These are phyloP conservation scores for Aspergillus glaucus DNA, from an alignment of 2,329 filamentous ascomycete species.

Conservation along the genomic window DNA sequence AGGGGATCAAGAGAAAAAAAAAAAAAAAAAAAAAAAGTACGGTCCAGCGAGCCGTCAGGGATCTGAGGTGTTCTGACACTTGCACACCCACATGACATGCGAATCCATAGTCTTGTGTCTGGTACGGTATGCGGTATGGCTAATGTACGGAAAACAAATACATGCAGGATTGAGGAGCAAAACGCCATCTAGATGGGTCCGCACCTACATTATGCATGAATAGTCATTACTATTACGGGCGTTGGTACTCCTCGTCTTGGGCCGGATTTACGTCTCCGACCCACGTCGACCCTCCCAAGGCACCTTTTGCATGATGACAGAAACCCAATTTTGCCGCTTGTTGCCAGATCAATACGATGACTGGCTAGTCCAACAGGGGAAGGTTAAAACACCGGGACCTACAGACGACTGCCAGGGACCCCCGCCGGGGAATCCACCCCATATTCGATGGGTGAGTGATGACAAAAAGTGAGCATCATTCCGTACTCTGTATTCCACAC, in stretches of 20 bases:
- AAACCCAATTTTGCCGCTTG: background rate
- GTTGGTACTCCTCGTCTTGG: background rate
- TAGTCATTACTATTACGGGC: constrained; percentile 8
- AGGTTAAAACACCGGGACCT: background rate
- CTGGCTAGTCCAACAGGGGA: background rate
- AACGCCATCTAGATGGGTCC: constrained; percentile 3
- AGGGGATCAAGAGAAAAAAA: background rate
- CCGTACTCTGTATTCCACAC: background rate
- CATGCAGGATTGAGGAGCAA: constrained; percentile 8
- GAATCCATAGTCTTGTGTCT: constrained; percentile 11
- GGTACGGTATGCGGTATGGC: constrained; percentile 12
- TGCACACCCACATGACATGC: background rate
- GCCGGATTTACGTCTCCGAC: background rate
- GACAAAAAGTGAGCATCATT: background rate
- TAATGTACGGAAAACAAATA: constrained; percentile 23
- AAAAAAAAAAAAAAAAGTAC: background rate
- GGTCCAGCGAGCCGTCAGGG: background rate
- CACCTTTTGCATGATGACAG: background rate
- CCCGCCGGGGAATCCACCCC: background rate
- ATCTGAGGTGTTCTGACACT: background rate
- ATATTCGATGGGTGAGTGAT: background rate
- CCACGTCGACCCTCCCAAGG: background rate
- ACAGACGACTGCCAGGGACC: background rate
- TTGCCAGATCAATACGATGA: background rate
- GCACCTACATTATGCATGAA: constrained; percentile 6